Conservation (phyloP, 2,329 filamentous ascomycete genomes). For the Colletotrichum magnum region DNA sequence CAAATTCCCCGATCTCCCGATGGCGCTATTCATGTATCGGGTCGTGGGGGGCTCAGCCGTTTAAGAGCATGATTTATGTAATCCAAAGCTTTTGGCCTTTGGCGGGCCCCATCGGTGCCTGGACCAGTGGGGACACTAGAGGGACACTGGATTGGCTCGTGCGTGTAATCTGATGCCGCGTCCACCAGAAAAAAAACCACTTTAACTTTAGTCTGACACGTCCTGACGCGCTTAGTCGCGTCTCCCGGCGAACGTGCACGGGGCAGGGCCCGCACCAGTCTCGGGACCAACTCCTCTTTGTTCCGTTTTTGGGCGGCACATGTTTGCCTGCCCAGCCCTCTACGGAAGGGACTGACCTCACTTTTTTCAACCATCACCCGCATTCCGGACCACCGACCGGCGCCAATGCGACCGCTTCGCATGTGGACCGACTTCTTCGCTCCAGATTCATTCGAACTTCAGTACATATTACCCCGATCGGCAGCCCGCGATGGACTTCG, state of each 20-base stretch:
- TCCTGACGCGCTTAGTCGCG: slow-evolving; percentile 35
- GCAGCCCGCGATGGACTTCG: slow-evolving; percentile 12
- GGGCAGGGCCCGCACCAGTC: slow-evolving; percentile 14
- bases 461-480: background rate
- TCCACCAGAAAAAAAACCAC: slow-evolving; percentile 4
- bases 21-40: slow-evolving; percentile 33
- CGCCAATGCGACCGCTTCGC: slow-evolving; percentile 32
- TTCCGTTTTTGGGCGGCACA: slow-evolving; percentile 9
- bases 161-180: background rate
- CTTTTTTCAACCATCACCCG: slow-evolving; percentile 28
- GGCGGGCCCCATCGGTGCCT: too few relatives aligned
- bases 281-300: slow-evolving; percentile 17
- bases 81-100: background rate
- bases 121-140: too few relatives aligned
- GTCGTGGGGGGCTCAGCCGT: background rate
- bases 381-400: slow-evolving; percentile 21
- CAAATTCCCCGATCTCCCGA: slow-evolving; percentile 38
- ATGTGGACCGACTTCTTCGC: background rate
- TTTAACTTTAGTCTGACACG: slow-evolving; percentile 31
- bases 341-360: background rate
- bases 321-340: slow-evolving; percentile 14
- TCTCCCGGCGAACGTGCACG: slow-evolving; percentile 40
- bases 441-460: background rate
- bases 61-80: background rate
- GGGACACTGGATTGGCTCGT: too few relatives aligned